phyloP scores from a whole-genome alignment of 768 basidiomycete species.

The Lentinula lateritia region DNA sequence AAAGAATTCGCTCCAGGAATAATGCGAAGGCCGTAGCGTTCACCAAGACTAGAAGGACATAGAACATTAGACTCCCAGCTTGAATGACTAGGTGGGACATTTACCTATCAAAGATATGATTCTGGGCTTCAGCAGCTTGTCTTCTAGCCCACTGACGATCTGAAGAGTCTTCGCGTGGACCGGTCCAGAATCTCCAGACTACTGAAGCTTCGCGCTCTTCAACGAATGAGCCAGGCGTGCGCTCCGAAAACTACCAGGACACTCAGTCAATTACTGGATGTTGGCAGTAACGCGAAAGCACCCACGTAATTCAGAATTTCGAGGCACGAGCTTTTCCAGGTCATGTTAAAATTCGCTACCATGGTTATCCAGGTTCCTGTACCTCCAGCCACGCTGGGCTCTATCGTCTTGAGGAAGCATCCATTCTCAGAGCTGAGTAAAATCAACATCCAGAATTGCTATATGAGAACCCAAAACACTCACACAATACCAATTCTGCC shows the following conservation, averaged over 20 bases:
- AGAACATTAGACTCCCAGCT: neutral
- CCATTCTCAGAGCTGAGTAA: constrained; percentile 73
- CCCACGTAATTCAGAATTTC: constrained; percentile 83
- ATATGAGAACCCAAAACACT: constrained; percentile 21
- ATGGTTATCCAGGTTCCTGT: constrained; percentile 64
- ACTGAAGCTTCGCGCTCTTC: constrained; percentile 80
- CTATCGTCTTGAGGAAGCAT: constrained; percentile 65
- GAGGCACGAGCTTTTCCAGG: constrained; percentile 75
- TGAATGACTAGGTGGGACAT: neutral
- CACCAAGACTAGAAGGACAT: constrained; percentile 51
- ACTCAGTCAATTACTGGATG: neutral
- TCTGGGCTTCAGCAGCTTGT: constrained; percentile 88
- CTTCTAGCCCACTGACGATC: constrained; percentile 80
- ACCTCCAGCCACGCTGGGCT: constrained; percentile 11
- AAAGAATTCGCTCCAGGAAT: constrained; percentile 77
- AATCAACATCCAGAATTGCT: constrained; percentile 1
- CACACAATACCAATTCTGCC: constrained; percentile 71
- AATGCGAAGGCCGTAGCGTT: constrained; percentile 78
- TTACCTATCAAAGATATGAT: constrained; percentile 81
- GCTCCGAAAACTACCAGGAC: constrained; percentile 70
- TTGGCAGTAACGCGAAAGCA: constrained; percentile 13
- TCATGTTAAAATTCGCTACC: constrained; percentile 71
- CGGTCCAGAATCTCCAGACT: constrained; percentile 84
- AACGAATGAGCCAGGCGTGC: constrained; percentile 73
- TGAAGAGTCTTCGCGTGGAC: constrained; percentile 32